Conservation (phyloP, 352 stramenopile genomes). For the Pythium sukuiense region DNA sequence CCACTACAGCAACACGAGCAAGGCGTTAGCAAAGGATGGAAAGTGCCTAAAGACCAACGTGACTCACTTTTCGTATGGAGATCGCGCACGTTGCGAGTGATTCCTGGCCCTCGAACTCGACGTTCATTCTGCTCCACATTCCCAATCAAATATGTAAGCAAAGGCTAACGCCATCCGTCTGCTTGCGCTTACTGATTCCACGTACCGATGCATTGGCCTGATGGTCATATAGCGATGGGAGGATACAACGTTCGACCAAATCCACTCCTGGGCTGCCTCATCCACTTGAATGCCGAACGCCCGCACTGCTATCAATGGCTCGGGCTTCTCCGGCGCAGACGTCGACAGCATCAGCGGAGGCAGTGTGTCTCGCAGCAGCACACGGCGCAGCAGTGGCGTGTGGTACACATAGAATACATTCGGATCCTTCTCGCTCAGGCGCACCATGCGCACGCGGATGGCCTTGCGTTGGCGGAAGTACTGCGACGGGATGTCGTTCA, state of each 20-base stretch:
- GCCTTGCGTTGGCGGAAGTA: conserved; percentile 70
- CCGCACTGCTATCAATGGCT: conserved; percentile 53
- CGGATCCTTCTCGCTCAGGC: conserved; percentile 60
- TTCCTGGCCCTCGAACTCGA: conserved; percentile 7
- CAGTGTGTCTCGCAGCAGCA: conserved; percentile 57
- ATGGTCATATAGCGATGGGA: conserved; percentile 65
- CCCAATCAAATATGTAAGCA: no score
- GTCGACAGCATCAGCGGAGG: conserved; percentile 25
- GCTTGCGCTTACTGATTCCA: background rate
- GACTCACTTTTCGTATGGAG: conserved; percentile 44
- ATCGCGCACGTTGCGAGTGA: conserved; percentile 56
- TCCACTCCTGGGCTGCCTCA: conserved; percentile 62
- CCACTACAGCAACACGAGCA: conserved; percentile 33
- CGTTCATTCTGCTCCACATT: conserved; percentile 2
- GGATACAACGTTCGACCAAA: conserved; percentile 67
- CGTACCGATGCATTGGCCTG: conserved; percentile 53
- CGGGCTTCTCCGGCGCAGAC: conserved; percentile 19
- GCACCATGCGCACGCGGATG: conserved; percentile 68
- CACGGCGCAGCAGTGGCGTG: conserved; percentile 63
- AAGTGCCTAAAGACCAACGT: background rate
- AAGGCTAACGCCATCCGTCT: background rate
- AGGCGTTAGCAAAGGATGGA: background rate
- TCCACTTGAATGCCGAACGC: conserved; percentile 77
- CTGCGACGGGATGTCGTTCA: conserved; percentile 64
- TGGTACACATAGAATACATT: conserved; percentile 86